Evolutionary conservation across 1,139 yeast species (phyloP), one percentile per base, ranked within the genome.

Genomic region (Blastobotrys arbuscula): DNA sequence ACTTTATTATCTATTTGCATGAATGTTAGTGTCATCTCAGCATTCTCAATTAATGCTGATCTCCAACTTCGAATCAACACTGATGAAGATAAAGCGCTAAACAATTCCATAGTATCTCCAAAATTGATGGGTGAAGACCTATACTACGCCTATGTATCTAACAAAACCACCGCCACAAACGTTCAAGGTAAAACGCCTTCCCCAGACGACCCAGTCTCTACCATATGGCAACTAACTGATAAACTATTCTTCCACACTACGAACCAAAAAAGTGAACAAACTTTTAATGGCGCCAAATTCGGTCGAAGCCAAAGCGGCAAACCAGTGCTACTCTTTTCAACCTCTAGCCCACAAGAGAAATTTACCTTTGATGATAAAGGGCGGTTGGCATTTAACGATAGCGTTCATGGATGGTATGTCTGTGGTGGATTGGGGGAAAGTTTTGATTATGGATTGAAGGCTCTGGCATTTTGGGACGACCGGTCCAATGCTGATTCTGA

Each of bases 371-470:
- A 43, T 26, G 28, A 21, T 12, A 33, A 36, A 18, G 41, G 36
- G 6, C 40, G 41, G n/a, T 19, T 43, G 28, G 16, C 26, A 5
- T 16, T 43, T 19, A 15, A 43, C 13, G 15, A n/a, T 19, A 36
- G 31, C 21, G 41, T 26, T 36, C 31, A 37, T 36, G 46, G 46
- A 2, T 43, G 40, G 40, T 43, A 18, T 26, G 46, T 40, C 12
- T 43, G 46, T 40, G 20, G n/a, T 5, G 36, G 20, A 16, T 24
- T 36, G n/a, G 46, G 46, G 12, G 46, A 43, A 19, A 19, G 7
- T 20, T 28, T 40, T 28, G 23, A 15, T 28, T 16, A 18, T 40
- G 42, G 33, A 4, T 18, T 18, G 15, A 35, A 40, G 10, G 38
- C 30, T 18, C 10, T 42, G 19, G 44, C 30, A n/a, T 42, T 33